Conservation (phyloP, 2,329 filamentous ascomycete genomes). For the Xylogone sp. region DNA sequence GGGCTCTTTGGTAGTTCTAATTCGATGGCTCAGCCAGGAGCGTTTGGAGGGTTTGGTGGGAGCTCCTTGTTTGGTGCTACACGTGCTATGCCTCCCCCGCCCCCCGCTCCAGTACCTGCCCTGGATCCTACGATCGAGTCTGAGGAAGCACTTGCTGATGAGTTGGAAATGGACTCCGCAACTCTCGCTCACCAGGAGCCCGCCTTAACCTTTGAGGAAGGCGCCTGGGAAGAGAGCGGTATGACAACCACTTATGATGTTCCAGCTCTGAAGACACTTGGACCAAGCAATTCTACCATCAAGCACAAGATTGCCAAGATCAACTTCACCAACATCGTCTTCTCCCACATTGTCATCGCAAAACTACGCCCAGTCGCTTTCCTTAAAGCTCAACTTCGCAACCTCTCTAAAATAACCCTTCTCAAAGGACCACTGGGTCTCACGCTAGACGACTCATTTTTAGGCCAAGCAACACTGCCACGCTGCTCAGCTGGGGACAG, state of each 20-base stretch:
- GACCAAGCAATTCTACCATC: conserved; percentile 44
- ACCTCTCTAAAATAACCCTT: conserved; percentile 52
- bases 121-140: not conserved
- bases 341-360: conserved; percentile 55
- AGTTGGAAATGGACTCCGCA: not conserved
- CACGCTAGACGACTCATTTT: conserved; percentile 60
- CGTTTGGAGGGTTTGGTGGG: too few species aligned
- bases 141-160: not conserved
- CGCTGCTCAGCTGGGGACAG: conserved; percentile 50
- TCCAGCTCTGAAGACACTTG: conserved; percentile 52
- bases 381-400: conserved; percentile 53
- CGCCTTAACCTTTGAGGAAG: conserved; percentile 44
- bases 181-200: not conserved
- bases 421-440: conserved; percentile 52
- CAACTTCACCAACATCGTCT: conserved; percentile 44
- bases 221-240: conserved; percentile 53
- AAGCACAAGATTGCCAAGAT: conserved; percentile 59
- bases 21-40: too few species aligned
- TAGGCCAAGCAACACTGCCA: conserved; percentile 53
- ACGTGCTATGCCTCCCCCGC: conserved; percentile 1
- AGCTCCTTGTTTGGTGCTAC: too few species aligned
- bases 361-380: conserved; percentile 59
- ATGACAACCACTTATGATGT: conserved; percentile 52
- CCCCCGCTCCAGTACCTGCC: not conserved
- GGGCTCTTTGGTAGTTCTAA: not conserved